Evolutionary conservation across 148 eudicot species (phyloP), one percentile per base, ranked within the genome.

Genomic region (Fagopyrum esculentum): DNA sequence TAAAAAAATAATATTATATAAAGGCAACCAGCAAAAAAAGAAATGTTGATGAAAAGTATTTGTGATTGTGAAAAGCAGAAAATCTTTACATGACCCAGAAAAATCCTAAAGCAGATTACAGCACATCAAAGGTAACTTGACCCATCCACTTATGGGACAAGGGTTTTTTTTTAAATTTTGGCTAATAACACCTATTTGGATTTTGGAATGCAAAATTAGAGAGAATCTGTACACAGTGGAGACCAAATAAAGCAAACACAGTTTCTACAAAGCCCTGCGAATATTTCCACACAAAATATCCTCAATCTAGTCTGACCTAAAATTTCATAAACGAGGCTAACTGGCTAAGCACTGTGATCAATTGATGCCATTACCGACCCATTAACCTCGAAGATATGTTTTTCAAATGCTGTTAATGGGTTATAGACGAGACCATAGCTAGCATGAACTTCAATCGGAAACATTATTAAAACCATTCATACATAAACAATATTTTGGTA

Each of bases 1-100:
- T 66, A 66, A 2, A 66, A 66, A 13, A 66, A 4, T 40, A 4
- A 40, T 66, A 35, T 29, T 30, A 5, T 6, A 10, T 22, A 4
- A 63, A 29, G 69, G 15, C 69, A 63, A 35, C 10, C 7, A 10
- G 40, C 5, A 26, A 26, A 30, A 3, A 30, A 7, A 2, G 44
- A 30, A 12, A 26, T 30, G 69, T 3, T 63, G 44, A 63, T 63
- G 69, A 63, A 40, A 66, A 43, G 46, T 66, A 15, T 29, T 61
- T 63, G 69, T 63, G 71, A 66, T 66, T 66, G 71, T 40, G 71
- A 43, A 66, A 66, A 66, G 71, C 71, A 66, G 71, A 66, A 66
- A 46, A 66, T 66, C 71, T 66, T 66, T 66, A 66, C 71, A 66
- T 66, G 71, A 66, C 71, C 71, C 71, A 66, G 15, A 6, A 15